Conservation (phyloP, 768 basidiomycete genomes). For the Hortiboletus campestris region DNA sequence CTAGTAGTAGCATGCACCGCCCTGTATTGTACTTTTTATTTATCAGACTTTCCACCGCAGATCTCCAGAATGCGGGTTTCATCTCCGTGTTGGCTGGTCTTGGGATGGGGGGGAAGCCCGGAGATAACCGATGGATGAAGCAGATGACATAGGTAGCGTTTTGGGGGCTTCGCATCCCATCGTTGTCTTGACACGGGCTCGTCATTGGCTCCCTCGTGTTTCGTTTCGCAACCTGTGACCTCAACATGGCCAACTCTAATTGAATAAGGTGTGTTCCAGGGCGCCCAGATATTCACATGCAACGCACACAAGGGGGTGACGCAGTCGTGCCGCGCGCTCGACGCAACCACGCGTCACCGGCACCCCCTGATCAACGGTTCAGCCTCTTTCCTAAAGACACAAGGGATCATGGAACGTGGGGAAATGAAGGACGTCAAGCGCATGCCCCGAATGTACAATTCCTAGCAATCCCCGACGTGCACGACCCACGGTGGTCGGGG, state of each 20-base stretch:
- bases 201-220: not conserved
- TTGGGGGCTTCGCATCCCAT: no score
- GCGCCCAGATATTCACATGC: not conserved
- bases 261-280: not conserved
- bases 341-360: not conserved
- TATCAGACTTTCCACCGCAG: conserved; percentile 1
- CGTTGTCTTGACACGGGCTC: not conserved
- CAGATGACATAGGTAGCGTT: not conserved
- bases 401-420: conserved; percentile 16
- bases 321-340: not conserved
- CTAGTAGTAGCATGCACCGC: conserved; percentile 10
- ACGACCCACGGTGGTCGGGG: conserved; percentile 5
- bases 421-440: conserved; percentile 5
- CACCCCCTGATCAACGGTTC: not conserved
- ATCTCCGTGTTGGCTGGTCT: not conserved
- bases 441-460: conserved; percentile 1
- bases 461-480: conserved; percentile 4
- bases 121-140: conserved; percentile 12
- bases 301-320: not conserved
- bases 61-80: not conserved
- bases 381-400: not conserved
- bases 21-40: conserved; percentile 11
- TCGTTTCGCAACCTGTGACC: not conserved
- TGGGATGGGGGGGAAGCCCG: not conserved
- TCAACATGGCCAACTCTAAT: not conserved